Evolutionary conservation across 768 basidiomycete species (phyloP), one percentile per base, ranked within the genome.

Genomic region (Pluteus cervinus): DNA sequence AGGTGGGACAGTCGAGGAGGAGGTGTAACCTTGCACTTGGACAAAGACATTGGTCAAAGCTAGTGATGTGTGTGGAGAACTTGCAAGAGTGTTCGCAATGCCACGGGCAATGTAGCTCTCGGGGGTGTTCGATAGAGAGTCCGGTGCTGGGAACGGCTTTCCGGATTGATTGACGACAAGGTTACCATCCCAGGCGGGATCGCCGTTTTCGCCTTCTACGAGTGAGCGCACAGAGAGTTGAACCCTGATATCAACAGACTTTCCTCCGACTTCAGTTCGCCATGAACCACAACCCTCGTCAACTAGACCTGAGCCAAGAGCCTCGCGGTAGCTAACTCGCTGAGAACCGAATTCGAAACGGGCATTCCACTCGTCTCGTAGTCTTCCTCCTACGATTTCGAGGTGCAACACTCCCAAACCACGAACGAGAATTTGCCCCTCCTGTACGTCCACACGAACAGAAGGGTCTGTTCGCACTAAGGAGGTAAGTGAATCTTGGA

Each of bases 381-480:
- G 63, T 29, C 90, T 73, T n/a, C 79, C 75, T 58, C 87, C 86
- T 7, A 90, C 70, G 39, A 92, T 90, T 57, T 92, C 89, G n/a
- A 92, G 72, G 52, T 92, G 89, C 9, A 92, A 69, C 21, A 84
- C 76, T 10, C 89, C 89, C 28, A 92, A 75, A 2, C 88, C 88
- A 47, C 91, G 86, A 1, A 88, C 70, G 21, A 92, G 69, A 23
- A 88, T 65, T 49, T 92, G 89, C 1, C 87, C 89, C 46, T 92
- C 89, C 39, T 86, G 80, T 3, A 66, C 62, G 37, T 90, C 89
- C 21, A 80, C 66, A 14, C 90, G 80, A 20, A 90, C 75, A 1
- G 87, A 90, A n/a, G 89, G 89, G 51, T 92, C 89, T 1, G 90
- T 91, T n/a, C 89, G 81, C 12, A 76, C 65, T 18, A 92, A 63